Base-by-base conservation (phyloP, 1,139 yeast species). In the Lizanozyma gosingica region DNA sequence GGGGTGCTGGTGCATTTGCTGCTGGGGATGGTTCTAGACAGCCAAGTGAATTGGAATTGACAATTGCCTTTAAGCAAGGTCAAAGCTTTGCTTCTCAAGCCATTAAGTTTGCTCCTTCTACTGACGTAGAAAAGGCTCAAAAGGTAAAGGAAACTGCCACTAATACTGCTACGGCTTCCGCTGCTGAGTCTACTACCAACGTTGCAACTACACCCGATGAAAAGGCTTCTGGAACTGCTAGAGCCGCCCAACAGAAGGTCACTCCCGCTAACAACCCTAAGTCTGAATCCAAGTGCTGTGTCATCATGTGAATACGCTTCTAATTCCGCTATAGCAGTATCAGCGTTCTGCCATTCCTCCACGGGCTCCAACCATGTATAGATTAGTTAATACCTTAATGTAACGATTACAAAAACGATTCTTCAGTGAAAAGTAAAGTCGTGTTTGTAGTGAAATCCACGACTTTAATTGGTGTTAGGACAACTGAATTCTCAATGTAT, bases 1-100 rank as follows among this genome's bases (percentile, higher is more conserved):
- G 48, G 47, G 55, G 55, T 37, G 45, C 56, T 6, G 56, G 56
- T 33, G 43, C 55, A 9, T 48, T 44, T 17, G 53, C 56, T 36
- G 51, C 47, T 14, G 37, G 46, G 11, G 49, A 45, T 37, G 55
- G 56, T 15, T 42, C 51, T 14, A 47, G 52, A 44, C 47, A 46
- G 35, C 50, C 54, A 6, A 37, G 43, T 32, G 44, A 39, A 18
- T 38, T 46, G 37, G 56, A 51, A 39, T 45, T 47, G 45, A 43
- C 42, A 17, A 40, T 49, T 33, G 56, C 54, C n/a, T 35, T 33
- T n/a, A 17, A 18, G 18, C 55, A 51, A 38, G 55, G 55, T 38
- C 47, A 46, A 29, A n/a, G 39, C 14, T 52, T 50, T 45, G 54
- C 51, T 42, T 47, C 45, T 3, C 17, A 42, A 4, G 51, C 52